phyloP scores from a whole-genome alignment of 1,284 basidiomycete genomes.

The Rhodotorula sp. region DNA sequence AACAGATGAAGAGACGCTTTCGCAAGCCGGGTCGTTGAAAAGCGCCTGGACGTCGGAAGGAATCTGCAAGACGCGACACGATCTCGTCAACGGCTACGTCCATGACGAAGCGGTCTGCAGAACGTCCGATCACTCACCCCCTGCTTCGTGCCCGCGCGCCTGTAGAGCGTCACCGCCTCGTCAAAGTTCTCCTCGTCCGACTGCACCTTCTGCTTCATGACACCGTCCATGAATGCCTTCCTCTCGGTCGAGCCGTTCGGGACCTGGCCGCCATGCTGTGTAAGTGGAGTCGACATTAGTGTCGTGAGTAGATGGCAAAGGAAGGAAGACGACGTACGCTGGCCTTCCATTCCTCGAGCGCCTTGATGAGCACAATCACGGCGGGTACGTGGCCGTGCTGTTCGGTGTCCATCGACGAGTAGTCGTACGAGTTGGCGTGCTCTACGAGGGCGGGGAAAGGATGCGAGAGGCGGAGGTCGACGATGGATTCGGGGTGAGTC shows the following conservation, averaged over 20 bases:
- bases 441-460: conserved; percentile 79
- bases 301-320: background rate
- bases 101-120: background rate
- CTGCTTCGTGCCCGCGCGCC: conserved; percentile 58
- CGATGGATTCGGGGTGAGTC: conserved; percentile 68
- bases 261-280: conserved; percentile 63
- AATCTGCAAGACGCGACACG: conserved; percentile 50
- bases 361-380: conserved; percentile 78
- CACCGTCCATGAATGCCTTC: conserved; percentile 68
- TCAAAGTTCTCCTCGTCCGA: conserved; percentile 94
- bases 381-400: conserved; percentile 85
- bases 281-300: background rate
- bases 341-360: conserved; percentile 74
- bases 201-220: conserved; percentile 63
- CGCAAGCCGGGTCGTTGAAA: conserved; percentile 62
- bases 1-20: conserved; percentile 49
- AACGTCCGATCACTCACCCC: conserved; percentile 61
- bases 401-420: conserved; percentile 72
- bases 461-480: conserved; percentile 81
- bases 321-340: conserved; percentile 53
- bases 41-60: conserved; percentile 65
- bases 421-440: conserved; percentile 61
- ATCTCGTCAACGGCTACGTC: background rate
- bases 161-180: conserved; percentile 65
- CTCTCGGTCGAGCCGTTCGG: conserved; percentile 69